Evolutionary conservation across 1,139 yeast species (phyloP), one percentile per base, ranked within the genome.

Genomic region (Candida sp.): DNA sequence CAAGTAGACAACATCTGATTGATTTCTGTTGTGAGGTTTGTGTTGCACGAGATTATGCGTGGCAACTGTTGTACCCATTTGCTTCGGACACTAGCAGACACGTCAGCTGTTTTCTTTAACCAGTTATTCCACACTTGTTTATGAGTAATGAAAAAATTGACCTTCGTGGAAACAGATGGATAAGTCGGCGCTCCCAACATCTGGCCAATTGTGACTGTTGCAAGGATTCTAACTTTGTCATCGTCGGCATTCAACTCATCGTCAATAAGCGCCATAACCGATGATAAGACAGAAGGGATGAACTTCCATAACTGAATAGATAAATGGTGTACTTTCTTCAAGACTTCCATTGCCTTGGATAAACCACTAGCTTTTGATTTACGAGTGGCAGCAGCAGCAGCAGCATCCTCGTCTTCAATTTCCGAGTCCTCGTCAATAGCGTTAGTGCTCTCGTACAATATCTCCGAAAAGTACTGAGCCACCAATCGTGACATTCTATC

Each of bases 381-480:
- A n/a, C 38, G 9, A 2, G 11, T 3, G 4, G 17, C 2, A 2
- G 35, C 38, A 40, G 54, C 38, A 40, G 54, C 46, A 17, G 49
- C 43, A 12, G 17, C 37, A 5, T 7, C 44, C 8, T 40, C 46
- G 5, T 33, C 63, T 12, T 70, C 70, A 25, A 61, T 63, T 5
- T 63, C 63, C 7, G 60, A 61, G 1, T 61, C 63, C 28, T 66
- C 66, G 12, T 68, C 72, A 11, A 58, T 62, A 31, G 61, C 59
- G 33, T 66, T 65, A 3, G 73, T 69, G 28, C 74, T 70, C 40
- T 84, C 87, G 59, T 84, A 84, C 4, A 92, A 68, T 55, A 86
- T 75, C 61, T 90, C 97, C 0, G 96, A 86, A 58, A 91, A 89
- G 61, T 86, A 87, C 62, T 87, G 93, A 4, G 96, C 90, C 30